These are phyloP conservation scores for Viridothelium virens DNA, from an alignment of 495 filamentous ascomycete genomes.

Conservation along the genomic window DNA sequence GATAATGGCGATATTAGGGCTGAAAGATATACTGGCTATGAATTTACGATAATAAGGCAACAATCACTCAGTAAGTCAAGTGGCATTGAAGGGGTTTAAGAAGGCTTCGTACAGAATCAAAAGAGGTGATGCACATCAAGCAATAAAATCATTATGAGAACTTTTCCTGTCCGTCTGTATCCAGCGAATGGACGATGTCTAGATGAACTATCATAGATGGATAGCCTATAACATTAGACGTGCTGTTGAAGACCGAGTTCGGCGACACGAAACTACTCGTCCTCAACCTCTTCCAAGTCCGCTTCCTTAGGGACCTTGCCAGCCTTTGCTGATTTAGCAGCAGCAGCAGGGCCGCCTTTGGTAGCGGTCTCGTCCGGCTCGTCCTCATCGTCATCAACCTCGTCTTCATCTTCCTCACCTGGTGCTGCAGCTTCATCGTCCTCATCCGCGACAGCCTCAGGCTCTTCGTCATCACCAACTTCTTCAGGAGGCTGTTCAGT, in stretches of 20 bases:
- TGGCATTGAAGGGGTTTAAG: neutral
- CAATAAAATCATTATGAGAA: neutral
- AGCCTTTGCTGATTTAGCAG: constrained; percentile 25
- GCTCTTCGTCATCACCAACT: constrained; percentile 19
- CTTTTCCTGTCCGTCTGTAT: constrained; percentile 4
- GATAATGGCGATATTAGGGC: too few relatives aligned
- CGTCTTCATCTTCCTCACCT: constrained; percentile 22
- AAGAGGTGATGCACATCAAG: neutral
- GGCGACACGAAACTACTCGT: constrained; percentile 3
- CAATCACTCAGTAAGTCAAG: too few relatives aligned
- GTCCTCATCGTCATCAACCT: constrained; percentile 20
- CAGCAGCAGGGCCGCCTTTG: constrained; percentile 25
- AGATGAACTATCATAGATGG: constrained; percentile 1
- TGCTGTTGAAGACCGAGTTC: neutral
- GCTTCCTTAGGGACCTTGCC: constrained; percentile 23
- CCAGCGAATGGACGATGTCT: neutral
- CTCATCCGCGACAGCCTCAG: constrained; percentile 17
- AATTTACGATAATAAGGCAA: too few relatives aligned
- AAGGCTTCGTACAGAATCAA: neutral
- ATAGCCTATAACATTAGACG: neutral
- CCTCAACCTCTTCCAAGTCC: constrained; percentile 28
- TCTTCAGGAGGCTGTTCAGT: constrained; percentile 14
- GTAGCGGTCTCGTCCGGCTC: constrained; percentile 23
- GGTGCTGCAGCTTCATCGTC: constrained; percentile 22
- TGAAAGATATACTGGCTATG: too few relatives aligned